These are phyloP conservation scores for Monilinia vaccinii-corymbosi DNA, from an alignment of 2,329 filamentous ascomycete species.

Conservation along the genomic window DNA sequence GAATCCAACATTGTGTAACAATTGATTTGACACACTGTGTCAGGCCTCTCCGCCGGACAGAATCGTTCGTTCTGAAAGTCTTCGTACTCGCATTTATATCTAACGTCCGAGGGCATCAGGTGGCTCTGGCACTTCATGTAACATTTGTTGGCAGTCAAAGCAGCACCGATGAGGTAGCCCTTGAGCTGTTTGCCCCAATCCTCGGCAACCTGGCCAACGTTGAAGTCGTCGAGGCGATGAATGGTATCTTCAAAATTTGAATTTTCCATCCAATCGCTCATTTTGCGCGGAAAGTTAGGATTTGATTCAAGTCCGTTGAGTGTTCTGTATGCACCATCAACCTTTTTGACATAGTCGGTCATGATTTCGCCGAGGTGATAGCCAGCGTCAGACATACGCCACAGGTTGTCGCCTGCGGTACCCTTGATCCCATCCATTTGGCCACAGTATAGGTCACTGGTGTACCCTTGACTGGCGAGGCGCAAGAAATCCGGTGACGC, in stretches of 20 bases:
- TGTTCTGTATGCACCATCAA: not conserved
- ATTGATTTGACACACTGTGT: conserved; percentile 2
- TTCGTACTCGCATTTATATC: not conserved
- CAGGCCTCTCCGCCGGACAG: not conserved
- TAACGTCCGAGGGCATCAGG: not conserved
- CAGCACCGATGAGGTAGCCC: not conserved
- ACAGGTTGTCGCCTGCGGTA: not conserved
- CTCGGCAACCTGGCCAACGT: not conserved
- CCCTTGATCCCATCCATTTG: not conserved
- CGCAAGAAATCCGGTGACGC: not conserved
- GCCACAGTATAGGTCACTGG: not conserved
- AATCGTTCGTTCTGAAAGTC: not conserved
- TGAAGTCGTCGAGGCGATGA: not conserved
- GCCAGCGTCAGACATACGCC: not conserved
- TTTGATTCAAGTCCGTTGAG: not conserved
- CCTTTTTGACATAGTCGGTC: not conserved
- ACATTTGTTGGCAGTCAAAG: conserved; percentile 4
- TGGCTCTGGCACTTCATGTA: conserved; percentile 6
- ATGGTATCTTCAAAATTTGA: not conserved
- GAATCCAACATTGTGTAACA: conserved; percentile 4
- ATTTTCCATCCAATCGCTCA: conserved; percentile 1
- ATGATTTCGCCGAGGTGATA: not conserved
- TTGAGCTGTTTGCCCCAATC: not conserved
- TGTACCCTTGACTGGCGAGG: not conserved
- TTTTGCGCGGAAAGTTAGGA: not conserved